Conservation (phyloP, 2,329 filamentous ascomycete species). For the Nothopassalora personata region DNA sequence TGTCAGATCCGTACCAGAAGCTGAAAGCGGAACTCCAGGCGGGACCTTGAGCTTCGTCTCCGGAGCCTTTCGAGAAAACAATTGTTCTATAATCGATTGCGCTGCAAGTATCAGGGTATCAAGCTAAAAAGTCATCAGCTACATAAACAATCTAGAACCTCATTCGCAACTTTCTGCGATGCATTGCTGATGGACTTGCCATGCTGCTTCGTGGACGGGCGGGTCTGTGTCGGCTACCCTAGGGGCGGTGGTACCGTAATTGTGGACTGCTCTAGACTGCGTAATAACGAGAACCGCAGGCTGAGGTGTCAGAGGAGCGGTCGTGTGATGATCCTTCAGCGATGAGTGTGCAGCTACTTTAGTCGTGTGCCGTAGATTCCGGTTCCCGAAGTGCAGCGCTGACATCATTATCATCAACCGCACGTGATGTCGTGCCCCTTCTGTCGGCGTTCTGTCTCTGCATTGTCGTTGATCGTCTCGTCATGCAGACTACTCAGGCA, state of each 20-base stretch:
- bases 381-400: neutral
- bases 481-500: constrained; percentile 1
- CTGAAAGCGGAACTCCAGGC: constrained; percentile 9
- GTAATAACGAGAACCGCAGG: neutral
- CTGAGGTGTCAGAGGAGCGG: neutral
- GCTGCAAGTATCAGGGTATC: constrained; percentile 20
- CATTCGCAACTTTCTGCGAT: neutral
- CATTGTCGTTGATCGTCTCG: neutral
- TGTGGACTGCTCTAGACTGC: neutral
- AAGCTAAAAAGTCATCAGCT: neutral
- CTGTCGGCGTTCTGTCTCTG: neutral
- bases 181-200: neutral
- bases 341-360: neutral
- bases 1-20: neutral
- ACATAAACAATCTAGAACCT: neutral
- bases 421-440: neutral
- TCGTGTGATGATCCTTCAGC: neutral
- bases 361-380: neutral
- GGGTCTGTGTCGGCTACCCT: neutral
- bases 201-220: neutral
- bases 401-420: neutral
- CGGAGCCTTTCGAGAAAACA: constrained; percentile 17
- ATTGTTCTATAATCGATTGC: constrained; percentile 19
- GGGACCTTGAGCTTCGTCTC: constrained; percentile 17
- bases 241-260: neutral